phyloP scores from a whole-genome alignment of 2,329 filamentous ascomycete species.

The Phyllosticta paracitricarpa region DNA sequence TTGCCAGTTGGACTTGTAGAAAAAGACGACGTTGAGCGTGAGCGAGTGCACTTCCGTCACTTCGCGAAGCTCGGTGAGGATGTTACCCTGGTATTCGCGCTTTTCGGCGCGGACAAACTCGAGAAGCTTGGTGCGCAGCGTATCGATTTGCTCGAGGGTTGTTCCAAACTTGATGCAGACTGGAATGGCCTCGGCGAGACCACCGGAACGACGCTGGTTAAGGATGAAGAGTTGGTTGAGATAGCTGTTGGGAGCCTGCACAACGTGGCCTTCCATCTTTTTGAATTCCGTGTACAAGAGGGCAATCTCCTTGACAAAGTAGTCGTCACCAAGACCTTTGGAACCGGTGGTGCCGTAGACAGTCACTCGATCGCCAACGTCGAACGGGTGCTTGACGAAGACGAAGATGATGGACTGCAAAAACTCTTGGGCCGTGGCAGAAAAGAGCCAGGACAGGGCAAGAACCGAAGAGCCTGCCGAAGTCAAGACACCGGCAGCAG shows the following conservation, averaged over 20 bases:
- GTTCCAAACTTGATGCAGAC: slow-evolving; percentile 86
- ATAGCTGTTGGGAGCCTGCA: slow-evolving; percentile 90
- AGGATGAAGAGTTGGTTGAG: slow-evolving; percentile 90
- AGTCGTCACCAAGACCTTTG: slow-evolving; percentile 74
- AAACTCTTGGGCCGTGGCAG: slow-evolving; percentile 88
- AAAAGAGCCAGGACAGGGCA: slow-evolving; percentile 85
- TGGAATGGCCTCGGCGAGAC: slow-evolving; percentile 74
- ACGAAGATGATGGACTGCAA: slow-evolving; percentile 90
- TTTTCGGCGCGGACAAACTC: slow-evolving; percentile 79
- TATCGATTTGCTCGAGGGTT: slow-evolving; percentile 69
- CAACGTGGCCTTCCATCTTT: slow-evolving; percentile 94
- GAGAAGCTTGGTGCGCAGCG: slow-evolving; percentile 67
- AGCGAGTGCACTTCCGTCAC: slow-evolving; percentile 78
- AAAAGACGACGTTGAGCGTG: slow-evolving; percentile 87
- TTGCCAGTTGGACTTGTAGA: slow-evolving; percentile 96
- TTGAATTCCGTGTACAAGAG: slow-evolving; percentile 95
- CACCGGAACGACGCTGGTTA: slow-evolving; percentile 84
- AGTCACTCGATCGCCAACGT: slow-evolving; percentile 86
- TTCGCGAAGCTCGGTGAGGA: slow-evolving; percentile 72
- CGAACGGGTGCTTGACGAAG: slow-evolving; percentile 94
- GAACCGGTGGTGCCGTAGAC: slow-evolving; percentile 84
- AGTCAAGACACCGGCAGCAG: slow-evolving; percentile 81
- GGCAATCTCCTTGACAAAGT: slow-evolving; percentile 91
- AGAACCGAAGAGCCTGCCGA: slow-evolving; percentile 82
- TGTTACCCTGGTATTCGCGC: slow-evolving; percentile 77